Evolutionary conservation across 164 flowering plant genomes (phyloP).

Genomic region (Dillenia suffruticosa): DNA sequence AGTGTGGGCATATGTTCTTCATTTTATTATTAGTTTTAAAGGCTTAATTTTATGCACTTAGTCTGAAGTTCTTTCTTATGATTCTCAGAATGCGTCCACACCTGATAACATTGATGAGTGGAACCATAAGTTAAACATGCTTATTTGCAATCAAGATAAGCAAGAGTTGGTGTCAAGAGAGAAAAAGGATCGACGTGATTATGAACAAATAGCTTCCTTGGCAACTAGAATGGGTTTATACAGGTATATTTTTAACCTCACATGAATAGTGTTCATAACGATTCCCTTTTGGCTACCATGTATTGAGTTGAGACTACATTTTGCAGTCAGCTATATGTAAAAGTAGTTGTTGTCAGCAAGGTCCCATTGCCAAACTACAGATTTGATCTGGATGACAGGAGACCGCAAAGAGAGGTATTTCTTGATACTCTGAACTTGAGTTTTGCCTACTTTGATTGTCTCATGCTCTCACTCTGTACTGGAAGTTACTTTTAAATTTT

Average conservation of each 20-base stretch:
- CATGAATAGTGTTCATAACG: too few species aligned
- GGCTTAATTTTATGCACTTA: too few species aligned
- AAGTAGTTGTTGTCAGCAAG: conserved; percentile 82
- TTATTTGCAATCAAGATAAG: conserved; percentile 51
- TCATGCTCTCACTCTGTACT: too few species aligned
- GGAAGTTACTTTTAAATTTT: not conserved
- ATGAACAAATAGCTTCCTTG: conserved; percentile 67
- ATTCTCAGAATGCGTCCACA: conserved; percentile 41
- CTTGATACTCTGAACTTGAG: conserved; percentile 1
- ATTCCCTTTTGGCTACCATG: too few species aligned
- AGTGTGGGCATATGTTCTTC: too few species aligned
- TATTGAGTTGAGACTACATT: conserved; percentile 8
- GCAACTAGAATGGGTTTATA: conserved; percentile 82
- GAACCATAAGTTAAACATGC: conserved; percentile 63
- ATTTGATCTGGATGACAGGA: conserved; percentile 84
- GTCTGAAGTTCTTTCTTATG: not conserved
- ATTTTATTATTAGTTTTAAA: too few species aligned
- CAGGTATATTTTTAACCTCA: conserved; percentile 44
- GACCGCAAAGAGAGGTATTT: conserved; percentile 88
- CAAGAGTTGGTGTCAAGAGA: conserved; percentile 86
- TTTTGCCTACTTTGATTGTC: not conserved
- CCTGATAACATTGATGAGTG: conserved; percentile 57
- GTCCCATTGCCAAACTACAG: conserved; percentile 87
- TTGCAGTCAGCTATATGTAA: conserved; percentile 74
- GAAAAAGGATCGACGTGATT: conserved; percentile 78